Conservation (phyloP, 306 rosid genomes). For the Fragaria vesca region DNA sequence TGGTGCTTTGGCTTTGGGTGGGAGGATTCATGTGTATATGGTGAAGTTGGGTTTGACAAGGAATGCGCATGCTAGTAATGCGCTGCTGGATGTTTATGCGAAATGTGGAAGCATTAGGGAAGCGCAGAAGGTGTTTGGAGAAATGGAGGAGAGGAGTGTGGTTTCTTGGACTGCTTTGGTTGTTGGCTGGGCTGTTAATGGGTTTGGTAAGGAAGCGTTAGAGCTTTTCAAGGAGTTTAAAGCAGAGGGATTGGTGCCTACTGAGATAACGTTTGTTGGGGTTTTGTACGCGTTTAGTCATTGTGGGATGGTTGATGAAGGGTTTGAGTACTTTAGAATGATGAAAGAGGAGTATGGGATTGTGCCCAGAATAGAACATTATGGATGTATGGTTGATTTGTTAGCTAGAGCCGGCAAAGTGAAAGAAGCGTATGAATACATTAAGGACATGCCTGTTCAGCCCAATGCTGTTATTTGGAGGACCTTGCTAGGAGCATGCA, state of each 20-base stretch:
- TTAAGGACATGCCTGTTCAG: conserved; percentile 31
- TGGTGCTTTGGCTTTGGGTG: conserved; percentile 43
- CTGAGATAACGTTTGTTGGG: conserved; percentile 45
- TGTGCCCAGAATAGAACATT: conserved; percentile 39
- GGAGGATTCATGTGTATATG: conserved; percentile 39
- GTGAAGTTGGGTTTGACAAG: conserved; percentile 31
- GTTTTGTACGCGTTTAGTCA: conserved; percentile 51
- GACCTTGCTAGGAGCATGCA: conserved; percentile 44
- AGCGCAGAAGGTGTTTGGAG: conserved; percentile 33
- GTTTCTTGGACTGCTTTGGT: conserved; percentile 45
- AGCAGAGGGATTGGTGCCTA: conserved; percentile 33
- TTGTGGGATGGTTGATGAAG: conserved; percentile 45
- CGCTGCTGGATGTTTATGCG: conserved; percentile 41
- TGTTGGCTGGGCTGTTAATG: conserved; percentile 49
- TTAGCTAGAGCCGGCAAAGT: conserved; percentile 44
- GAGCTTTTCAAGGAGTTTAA: conserved; percentile 33
- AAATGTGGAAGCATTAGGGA: conserved; percentile 41
- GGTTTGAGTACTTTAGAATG: conserved; percentile 35
- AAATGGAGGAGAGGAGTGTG: conserved; percentile 32
- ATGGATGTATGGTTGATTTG: conserved; percentile 47
- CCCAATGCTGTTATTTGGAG: conserved; percentile 49
- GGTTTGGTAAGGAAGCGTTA: conserved; percentile 41
- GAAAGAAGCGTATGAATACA: conserved; percentile 35
- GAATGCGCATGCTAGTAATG: conserved; percentile 35
- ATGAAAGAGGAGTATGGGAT: conserved; percentile 40